Conservation (phyloP, 768 basidiomycete genomes). For the Lyophyllum atratum region DNA sequence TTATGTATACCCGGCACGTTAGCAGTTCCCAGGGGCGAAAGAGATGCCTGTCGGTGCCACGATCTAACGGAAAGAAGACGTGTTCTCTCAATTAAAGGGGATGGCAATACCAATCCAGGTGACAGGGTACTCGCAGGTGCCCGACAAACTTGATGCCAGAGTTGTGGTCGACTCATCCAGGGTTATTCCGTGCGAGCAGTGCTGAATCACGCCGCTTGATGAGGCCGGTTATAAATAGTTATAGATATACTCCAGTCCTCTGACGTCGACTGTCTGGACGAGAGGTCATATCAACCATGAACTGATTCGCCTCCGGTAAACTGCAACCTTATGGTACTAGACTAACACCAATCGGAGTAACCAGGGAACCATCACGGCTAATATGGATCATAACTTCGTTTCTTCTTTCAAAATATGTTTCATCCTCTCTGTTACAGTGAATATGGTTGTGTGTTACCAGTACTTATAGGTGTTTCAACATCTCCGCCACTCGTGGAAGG, state of each 20-base stretch:
- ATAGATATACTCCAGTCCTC: conserved; percentile 1
- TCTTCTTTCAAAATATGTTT: background rate
- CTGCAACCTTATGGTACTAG: too few relatives aligned
- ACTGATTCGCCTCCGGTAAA: too few relatives aligned
- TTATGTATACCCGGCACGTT: conserved; percentile 11
- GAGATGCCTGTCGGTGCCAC: conserved; percentile 10
- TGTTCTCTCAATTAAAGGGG: conserved; percentile 10
- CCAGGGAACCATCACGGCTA: background rate
- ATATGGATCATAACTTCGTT: background rate
- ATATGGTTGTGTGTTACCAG: background rate
- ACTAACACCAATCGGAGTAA: too few relatives aligned
- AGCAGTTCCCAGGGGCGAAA: conserved; percentile 10
- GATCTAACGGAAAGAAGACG: conserved; percentile 12
- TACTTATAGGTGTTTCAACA: conserved; percentile 50
- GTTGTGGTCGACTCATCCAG: conserved; percentile 19
- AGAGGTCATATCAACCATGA: background rate
- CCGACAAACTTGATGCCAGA: conserved; percentile 20
- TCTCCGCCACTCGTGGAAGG: conserved; percentile 42
- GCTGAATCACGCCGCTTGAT: too few relatives aligned
- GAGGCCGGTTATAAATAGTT: conserved; percentile 10
- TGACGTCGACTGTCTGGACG: background rate
- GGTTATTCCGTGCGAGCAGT: conserved; percentile 8
- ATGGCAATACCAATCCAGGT: background rate
- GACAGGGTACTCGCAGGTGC: conserved; percentile 9
- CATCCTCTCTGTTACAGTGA: background rate